Conservation (phyloP, 2,329 filamentous ascomycete genomes). For the Cryphonectria radicalis region DNA sequence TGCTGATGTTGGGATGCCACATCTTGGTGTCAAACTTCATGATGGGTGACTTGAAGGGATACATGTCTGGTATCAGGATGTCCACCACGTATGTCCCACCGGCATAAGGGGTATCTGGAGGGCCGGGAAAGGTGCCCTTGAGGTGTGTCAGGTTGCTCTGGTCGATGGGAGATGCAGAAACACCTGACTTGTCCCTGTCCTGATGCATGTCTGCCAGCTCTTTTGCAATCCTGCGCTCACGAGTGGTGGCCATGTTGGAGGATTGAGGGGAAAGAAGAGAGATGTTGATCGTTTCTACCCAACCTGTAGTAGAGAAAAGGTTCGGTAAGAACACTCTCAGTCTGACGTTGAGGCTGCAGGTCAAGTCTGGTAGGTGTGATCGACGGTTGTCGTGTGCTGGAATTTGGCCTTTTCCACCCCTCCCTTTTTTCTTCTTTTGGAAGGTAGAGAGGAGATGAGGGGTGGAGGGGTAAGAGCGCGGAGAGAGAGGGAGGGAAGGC, state of each 20-base stretch:
- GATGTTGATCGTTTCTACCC: not conserved
- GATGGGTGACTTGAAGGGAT: slow-evolving; percentile 88
- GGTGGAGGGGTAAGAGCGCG: not conserved
- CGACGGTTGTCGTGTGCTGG: not conserved
- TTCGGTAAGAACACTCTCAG: not conserved
- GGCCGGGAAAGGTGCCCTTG: slow-evolving; percentile 80
- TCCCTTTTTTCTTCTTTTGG: not conserved
- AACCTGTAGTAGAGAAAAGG: not conserved
- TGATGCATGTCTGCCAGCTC: slow-evolving; percentile 75
- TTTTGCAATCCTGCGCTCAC: slow-evolving; percentile 69
- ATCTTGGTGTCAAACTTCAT: slow-evolving; percentile 94
- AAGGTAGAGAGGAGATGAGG: not conserved
- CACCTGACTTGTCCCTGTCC: slow-evolving; percentile 75
- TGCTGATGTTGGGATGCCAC: slow-evolving; percentile 97
- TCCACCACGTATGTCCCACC: slow-evolving; percentile 82
- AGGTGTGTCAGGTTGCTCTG: slow-evolving; percentile 79
- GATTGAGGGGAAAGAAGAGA: not conserved
- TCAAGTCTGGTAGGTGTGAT: not conserved
- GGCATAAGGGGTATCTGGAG: slow-evolving; percentile 91
- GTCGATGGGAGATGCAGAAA: slow-evolving; percentile 68
- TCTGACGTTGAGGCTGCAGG: not conserved
- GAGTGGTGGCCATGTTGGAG: slow-evolving; percentile 51
- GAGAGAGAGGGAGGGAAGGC: not conserved
- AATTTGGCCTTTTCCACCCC: not conserved
- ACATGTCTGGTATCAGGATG: slow-evolving; percentile 84